A percentile compares a stretch with the other conserved stretches of the same genome.
phyloP scores from a whole-genome alignment of 306 rosid species.

The Abrus pulchellus region DNA sequence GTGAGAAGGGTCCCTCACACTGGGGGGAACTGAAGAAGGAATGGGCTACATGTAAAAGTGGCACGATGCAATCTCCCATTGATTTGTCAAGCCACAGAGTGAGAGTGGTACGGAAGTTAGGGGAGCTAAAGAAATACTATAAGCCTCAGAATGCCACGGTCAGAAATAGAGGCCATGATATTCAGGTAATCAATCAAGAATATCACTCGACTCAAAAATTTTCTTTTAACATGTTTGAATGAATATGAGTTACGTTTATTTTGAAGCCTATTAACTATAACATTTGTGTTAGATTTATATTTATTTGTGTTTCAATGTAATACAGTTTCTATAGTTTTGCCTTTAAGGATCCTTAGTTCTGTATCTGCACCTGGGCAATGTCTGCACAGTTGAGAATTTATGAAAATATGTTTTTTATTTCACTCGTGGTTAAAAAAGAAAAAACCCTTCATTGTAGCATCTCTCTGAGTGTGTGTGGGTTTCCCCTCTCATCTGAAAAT shows the following conservation, averaged over 20 bases:
- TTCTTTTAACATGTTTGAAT: too few relatives aligned
- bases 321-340: not conserved
- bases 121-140: conserved; percentile 51
- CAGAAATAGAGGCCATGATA: conserved; percentile 79
- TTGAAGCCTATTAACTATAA: too few relatives aligned
- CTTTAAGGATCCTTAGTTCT: not conserved
- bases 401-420: too few relatives aligned
- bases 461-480: too few relatives aligned
- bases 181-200: conserved; percentile 55
- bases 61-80: conserved; percentile 76
- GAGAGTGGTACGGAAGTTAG: conserved; percentile 52
- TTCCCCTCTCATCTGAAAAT: too few relatives aligned
- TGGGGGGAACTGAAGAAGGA: conserved; percentile 73
- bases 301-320: too few relatives aligned
- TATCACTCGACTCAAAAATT: not conserved
- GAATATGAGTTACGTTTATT: too few relatives aligned
- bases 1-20: conserved; percentile 62
- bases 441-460: too few relatives aligned
- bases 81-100: conserved; percentile 61
- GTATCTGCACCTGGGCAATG: not conserved
- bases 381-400: too few relatives aligned
- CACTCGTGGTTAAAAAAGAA: too few relatives aligned
- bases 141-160: conserved; percentile 60
- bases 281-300: too few relatives aligned
- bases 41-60: conserved; percentile 68